phyloP scores from a whole-genome alignment of 805 yeast genomes.

The Myxozyma neotropica region DNA sequence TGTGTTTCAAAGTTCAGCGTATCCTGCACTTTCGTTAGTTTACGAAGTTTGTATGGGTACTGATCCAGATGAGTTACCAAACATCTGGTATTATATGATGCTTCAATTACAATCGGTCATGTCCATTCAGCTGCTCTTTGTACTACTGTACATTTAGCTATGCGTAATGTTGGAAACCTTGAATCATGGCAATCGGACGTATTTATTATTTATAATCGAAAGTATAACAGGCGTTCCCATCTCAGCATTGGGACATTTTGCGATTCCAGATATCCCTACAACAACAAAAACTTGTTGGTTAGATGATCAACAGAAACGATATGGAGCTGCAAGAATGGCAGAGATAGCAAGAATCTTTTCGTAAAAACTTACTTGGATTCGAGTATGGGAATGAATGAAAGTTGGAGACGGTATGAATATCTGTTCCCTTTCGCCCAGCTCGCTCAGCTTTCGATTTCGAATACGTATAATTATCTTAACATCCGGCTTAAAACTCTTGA shows the following conservation, averaged over 20 bases:
- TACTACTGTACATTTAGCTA: conserved; percentile 48
- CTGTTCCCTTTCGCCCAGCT: conserved; percentile 11
- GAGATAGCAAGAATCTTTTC: conserved; percentile 19
- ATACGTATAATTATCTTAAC: conserved; percentile 36
- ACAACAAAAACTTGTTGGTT: conserved; percentile 23
- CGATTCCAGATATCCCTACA: conserved; percentile 23
- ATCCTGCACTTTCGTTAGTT: conserved; percentile 50
- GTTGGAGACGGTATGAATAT: conserved; percentile 20
- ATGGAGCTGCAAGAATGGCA: conserved; percentile 19
- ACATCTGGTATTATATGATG: conserved; percentile 18
- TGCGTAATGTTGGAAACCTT: conserved; percentile 33
- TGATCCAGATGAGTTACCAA: conserved; percentile 54
- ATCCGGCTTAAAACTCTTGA: conserved; percentile 41
- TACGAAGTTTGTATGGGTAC: conserved; percentile 62
- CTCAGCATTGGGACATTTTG: conserved; percentile 17
- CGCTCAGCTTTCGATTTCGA: conserved; percentile 15
- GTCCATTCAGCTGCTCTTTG: conserved; percentile 59
- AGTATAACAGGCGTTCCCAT: conserved; percentile 48
- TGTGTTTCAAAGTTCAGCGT: conserved; percentile 43
- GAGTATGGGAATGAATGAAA: conserved; percentile 9
- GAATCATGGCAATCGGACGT: conserved; percentile 48
- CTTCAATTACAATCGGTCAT: conserved; percentile 46
- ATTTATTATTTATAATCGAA: conserved; percentile 44
- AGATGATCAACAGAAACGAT: background rate
- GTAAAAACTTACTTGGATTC: conserved; percentile 10